Evolutionary conservation across 2,329 filamentous ascomycete species (phyloP).

Genomic region (Madurella fahalii): DNA sequence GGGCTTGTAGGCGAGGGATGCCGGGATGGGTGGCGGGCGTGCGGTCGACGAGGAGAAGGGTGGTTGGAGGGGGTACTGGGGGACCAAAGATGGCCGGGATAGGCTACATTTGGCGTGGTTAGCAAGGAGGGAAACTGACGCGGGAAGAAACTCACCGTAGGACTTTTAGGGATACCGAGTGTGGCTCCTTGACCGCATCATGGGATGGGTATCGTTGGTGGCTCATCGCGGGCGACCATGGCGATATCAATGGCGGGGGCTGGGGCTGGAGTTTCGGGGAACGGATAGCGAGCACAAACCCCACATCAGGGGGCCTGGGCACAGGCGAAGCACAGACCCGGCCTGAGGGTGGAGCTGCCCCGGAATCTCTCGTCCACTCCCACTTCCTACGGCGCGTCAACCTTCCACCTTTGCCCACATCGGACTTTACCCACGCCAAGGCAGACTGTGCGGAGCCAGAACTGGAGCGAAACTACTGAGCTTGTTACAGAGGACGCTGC

Average conservation of each 20-base stretch:
- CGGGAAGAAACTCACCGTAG: constrained; percentile 47
- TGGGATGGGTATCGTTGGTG: constrained; percentile 56
- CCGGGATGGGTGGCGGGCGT: constrained; percentile 50
- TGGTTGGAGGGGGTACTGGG: constrained; percentile 61
- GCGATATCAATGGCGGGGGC: constrained; percentile 8
- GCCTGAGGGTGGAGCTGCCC: too few species aligned
- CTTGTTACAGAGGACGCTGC: too few species aligned
- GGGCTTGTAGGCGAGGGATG: constrained; percentile 67
- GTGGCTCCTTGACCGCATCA: constrained; percentile 66
- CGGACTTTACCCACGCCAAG: too few species aligned
- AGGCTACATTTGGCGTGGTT: constrained; percentile 50
- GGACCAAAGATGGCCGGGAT: constrained; percentile 72
- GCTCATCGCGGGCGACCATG: constrained; percentile 41
- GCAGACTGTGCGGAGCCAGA: too few species aligned
- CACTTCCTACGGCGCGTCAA: too few species aligned
- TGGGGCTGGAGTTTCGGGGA: neutral
- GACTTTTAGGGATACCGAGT: constrained; percentile 75
- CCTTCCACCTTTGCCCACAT: too few species aligned
- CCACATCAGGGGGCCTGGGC: neutral
- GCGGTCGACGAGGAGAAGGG: constrained; percentile 38
- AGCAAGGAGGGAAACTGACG: neutral
- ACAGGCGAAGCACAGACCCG: neutral
- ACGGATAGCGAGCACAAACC: neutral
- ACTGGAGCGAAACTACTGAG: too few species aligned
- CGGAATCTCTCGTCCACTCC: too few species aligned